Percentiles rank a stretch among this genome's conserved stretches.
Conservation (phyloP, 129 eudicot species). For the Helianthus tuberosus region DNA sequence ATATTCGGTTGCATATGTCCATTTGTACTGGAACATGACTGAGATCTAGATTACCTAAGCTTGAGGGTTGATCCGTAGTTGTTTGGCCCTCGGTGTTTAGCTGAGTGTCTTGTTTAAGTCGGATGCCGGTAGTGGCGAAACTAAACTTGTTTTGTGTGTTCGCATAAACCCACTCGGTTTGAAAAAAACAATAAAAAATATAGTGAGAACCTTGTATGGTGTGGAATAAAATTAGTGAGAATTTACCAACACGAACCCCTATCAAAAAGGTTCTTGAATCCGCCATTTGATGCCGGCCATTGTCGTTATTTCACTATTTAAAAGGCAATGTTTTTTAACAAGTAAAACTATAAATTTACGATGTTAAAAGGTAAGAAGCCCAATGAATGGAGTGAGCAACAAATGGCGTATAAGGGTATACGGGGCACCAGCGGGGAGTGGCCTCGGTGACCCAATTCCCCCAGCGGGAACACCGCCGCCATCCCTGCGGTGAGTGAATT, state of each 20-base stretch:
- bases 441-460: too few relatives aligned
- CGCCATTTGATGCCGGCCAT: not conserved
- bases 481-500: too few relatives aligned
- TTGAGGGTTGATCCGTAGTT: slow-evolving; percentile 10
- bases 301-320: not conserved
- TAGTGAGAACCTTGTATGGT: too few relatives aligned
- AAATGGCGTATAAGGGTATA: not conserved
- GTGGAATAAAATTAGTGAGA: too few relatives aligned
- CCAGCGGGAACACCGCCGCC: too few relatives aligned
- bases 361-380: not conserved
- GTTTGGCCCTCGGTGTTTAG: slow-evolving; percentile 16
- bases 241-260: too few relatives aligned
- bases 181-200: too few relatives aligned
- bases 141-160: too few relatives aligned
- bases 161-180: too few relatives aligned
- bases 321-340: not conserved
- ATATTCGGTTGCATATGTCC: not conserved
- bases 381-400: slow-evolving; percentile 4
- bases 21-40: not conserved
- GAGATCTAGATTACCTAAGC: not conserved
- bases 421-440: too few relatives aligned
- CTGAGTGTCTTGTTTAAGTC: slow-evolving; percentile 7
- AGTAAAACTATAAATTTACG: not conserved
- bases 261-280: too few relatives aligned
- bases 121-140: not conserved